Evolutionary conservation across 768 basidiomycete species (phyloP).

Genomic region (Pulveroboletus frians): DNA sequence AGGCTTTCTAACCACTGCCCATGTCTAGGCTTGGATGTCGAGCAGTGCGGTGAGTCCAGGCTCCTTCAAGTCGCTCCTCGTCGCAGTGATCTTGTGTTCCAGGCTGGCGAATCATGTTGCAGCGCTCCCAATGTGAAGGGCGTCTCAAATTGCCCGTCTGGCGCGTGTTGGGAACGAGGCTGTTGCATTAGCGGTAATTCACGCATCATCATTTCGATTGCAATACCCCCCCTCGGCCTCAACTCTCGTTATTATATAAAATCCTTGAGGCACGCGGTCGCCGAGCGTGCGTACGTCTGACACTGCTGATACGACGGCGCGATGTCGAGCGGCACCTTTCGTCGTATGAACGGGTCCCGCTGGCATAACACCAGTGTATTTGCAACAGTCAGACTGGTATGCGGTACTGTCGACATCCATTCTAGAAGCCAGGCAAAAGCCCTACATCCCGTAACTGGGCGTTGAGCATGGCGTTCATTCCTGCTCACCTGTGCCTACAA

Average conservation of each 20-base stretch:
- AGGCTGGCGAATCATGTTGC: neutral
- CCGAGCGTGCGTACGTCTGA: conserved; percentile 6
- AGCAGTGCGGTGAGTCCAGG: conserved; percentile 1
- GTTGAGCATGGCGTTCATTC: conserved; percentile 26
- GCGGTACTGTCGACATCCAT: conserved; percentile 3
- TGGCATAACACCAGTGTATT: conserved; percentile 1
- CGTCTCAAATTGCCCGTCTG: conserved; percentile 16
- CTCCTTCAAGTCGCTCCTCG: neutral
- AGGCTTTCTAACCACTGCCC: neutral
- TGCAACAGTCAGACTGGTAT: conserved; percentile 4
- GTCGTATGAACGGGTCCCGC: conserved; percentile 3
- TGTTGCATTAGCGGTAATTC: conserved; percentile 19
- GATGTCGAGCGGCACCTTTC: neutral
- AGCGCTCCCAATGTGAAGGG: conserved; percentile 8
- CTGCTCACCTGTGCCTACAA: conserved; percentile 25
- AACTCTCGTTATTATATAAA: conserved; percentile 16
- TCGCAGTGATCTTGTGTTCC: neutral
- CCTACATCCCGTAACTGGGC: conserved; percentile 16
- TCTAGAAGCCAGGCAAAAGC: conserved; percentile 13
- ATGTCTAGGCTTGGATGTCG: neutral
- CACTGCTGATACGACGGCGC: conserved; percentile 7
- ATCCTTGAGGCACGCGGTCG: conserved; percentile 16
- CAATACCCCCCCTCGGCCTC: conserved; percentile 22
- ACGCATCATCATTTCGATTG: conserved; percentile 18
- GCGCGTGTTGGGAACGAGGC: conserved; percentile 29